Base-by-base conservation (phyloP, 805 yeast species). In the Wickerhamiella galacta region DNA sequence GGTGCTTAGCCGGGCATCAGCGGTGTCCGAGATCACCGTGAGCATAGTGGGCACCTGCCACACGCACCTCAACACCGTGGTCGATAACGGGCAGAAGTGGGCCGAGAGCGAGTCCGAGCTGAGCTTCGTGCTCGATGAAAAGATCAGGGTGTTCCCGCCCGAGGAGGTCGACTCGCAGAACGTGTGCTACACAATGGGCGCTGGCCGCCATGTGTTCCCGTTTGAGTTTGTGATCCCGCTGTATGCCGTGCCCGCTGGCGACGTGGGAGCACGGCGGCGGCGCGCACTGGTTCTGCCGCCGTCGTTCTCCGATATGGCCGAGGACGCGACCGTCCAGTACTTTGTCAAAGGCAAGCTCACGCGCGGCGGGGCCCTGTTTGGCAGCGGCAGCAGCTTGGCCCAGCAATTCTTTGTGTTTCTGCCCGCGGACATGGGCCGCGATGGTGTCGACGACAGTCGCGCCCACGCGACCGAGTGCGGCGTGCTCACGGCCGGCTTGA, bases 21-120 rank as follows among this genome's bases (percentile, higher is more conserved):
- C 29, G 4, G 11, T 44, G 22, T 21, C 27, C 21, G 22, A 32
- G 20, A 32, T 61, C 78, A 79, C 65, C 65, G 47, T 62, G 57
- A 44, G 72, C 72, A 29, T 60, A 39, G 59, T 75, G 64, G 50
- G 70, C 67, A 62, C 85, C 78, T 61, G 87, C 82, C 37, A 79
- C 57, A 39, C 79, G 51, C 40, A 74, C 52, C 39, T 68, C 10
- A 40, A 37, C n/a, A 30, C 40, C n/a, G 37, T 34, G 17, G 40
- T 39, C 27, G 50, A 38, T 27, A 40, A 34, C 19, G 45, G 48
- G 22, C 45, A 40, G 20, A 36, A 37, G 29, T 40, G 40, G 32
- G 30, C 36, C 12, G 46, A 43, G 24, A 35, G 28, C 24, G 49
- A 33, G 21, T 33, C 36, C 23, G 51, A 42, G 34, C 36, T 34